Conservation (phyloP, 2,329 filamentous ascomycete genomes). For the Microcyclospora tardicrescens region DNA sequence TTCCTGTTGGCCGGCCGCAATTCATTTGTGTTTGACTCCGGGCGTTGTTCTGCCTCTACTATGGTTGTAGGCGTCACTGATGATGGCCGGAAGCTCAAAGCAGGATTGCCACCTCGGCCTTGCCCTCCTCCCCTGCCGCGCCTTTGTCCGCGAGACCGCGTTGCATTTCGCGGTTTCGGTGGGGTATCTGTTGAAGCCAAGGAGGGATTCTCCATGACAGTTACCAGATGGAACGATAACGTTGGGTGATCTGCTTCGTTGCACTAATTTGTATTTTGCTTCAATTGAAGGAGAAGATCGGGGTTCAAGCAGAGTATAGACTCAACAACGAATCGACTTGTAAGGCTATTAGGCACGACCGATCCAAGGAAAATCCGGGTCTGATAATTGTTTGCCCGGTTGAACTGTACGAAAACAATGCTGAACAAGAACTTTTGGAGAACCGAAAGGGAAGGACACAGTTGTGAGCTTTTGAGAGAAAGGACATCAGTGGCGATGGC, state of each 20-base stretch:
- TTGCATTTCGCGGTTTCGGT: constrained; percentile 5
- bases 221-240: background rate
- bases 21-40: constrained; percentile 5
- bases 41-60: constrained; percentile 2
- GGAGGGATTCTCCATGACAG: background rate
- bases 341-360: no score
- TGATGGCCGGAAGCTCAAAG: constrained; percentile 20
- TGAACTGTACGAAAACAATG: constrained; percentile 6
- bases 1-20: constrained; percentile 1
- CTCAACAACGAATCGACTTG: no score
- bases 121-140: constrained; percentile 17
- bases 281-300: no score
- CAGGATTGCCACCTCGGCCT: constrained; percentile 12
- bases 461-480: no score
- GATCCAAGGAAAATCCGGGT: constrained; percentile 7
- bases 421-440: no score
- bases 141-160: constrained; percentile 5
- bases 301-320: no score
- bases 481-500: no score
- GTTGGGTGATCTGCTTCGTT: no score
- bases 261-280: no score
- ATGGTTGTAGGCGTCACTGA: constrained; percentile 17
- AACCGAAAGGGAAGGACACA: no score
- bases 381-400: constrained; percentile 9
- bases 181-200: background rate